phyloP scores from a whole-genome alignment of 306 rosid genomes.

The Quercus robur region DNA sequence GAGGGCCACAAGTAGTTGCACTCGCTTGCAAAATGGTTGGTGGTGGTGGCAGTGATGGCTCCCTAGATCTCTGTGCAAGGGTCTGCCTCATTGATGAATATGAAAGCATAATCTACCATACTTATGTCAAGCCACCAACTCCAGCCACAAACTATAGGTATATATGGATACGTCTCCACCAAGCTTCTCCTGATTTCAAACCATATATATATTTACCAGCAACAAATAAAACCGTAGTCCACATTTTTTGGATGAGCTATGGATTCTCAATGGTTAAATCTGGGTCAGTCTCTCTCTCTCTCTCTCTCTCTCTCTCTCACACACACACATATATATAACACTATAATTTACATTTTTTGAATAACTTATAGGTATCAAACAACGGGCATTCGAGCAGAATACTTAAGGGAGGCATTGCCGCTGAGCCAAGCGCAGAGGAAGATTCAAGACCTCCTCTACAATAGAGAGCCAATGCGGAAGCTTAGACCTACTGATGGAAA shows the following conservation, averaged over 20 bases:
- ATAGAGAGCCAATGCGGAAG: constrained; percentile 84
- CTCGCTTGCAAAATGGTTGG: constrained; percentile 96
- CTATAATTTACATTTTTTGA: not conserved
- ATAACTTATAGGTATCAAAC: constrained; percentile 59
- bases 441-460: constrained; percentile 83
- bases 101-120: constrained; percentile 72
- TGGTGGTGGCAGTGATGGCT: constrained; percentile 77
- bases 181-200: too few relatives aligned
- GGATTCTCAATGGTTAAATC: too few relatives aligned
- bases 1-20: constrained; percentile 72
- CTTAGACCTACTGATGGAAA: constrained; percentile 58
- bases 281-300: too few relatives aligned
- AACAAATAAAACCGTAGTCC: too few relatives aligned
- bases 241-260: too few relatives aligned
- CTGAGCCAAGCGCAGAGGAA: constrained; percentile 63
- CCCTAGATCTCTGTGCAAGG: constrained; percentile 79
- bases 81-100: constrained; percentile 73
- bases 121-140: constrained; percentile 72
- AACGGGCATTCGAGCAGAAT: constrained; percentile 81
- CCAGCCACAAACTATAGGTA: constrained; percentile 82
- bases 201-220: too few relatives aligned
- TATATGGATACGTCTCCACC: not conserved
- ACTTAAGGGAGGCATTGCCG: constrained; percentile 85
- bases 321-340: not conserved
- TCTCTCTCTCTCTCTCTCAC: too few relatives aligned